Evolutionary conservation across 2,329 filamentous ascomycete species (phyloP), one percentile per base, ranked within the genome.

Genomic region (Colletotrichum lupini): DNA sequence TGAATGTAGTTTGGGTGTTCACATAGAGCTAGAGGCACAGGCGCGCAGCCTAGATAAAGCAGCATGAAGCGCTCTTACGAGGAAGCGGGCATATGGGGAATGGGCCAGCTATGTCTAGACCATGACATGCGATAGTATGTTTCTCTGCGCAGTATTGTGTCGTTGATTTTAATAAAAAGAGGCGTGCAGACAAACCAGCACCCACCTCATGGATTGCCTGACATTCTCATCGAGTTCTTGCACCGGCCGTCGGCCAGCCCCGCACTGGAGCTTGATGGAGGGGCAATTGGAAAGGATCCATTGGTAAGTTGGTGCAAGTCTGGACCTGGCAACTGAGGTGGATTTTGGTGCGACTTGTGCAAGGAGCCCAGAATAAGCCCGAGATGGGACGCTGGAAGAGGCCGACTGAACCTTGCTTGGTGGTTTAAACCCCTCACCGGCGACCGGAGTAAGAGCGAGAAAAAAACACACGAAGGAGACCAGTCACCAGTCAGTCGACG

Each of bases 341-440:
- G 69, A 63, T 72, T 68, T 42, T 24, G 30, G 69, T 72, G 69
- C 53, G 58, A 72, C 30, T 24, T 30, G 69, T 72, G 69, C 53
- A 63, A 72, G 69, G 24, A 73, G 67, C 67, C 70, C 70, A 73
- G 70, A 73, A 70, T 73, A 73, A 73, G 70, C 70, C 70, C 70
- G 70, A 73, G 67, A 66, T 60, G 57, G 42, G 42, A 49, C 42
- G 42, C 42, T 49, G 42, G 69, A 37, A 68, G 65, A 67, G 53
- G 66, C 57, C 32, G 49, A 62, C 6, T n/a, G 60, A 70, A 70
- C 70, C 70, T 70, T 73, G 67, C 30, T 69, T 49, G 37, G 46
- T 55, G 16, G 32, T 32, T 46, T 70, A 73, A 73, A 73, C 70
- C 67, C 70, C 70, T 73, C 70, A 73, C 60, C 30, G 30, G 30